These are phyloP conservation scores for Hygrophila difformis DNA, from an alignment of 257 asterid species.

Conservation along the genomic window DNA sequence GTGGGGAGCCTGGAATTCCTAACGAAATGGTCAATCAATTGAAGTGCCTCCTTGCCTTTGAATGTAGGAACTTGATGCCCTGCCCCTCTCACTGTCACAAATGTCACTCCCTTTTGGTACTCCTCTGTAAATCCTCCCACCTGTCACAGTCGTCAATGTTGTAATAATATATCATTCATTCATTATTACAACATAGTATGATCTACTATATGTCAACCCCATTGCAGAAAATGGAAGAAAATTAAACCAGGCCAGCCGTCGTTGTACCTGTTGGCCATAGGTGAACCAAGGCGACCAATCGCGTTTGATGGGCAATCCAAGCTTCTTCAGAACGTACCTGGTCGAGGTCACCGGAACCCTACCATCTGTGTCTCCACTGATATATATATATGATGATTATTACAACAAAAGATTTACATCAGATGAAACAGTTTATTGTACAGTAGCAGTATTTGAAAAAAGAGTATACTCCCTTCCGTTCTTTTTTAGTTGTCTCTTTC, in stretches of 20 bases:
- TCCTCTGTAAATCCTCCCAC: neutral
- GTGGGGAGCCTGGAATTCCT: neutral
- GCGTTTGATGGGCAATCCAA: conserved; percentile 31
- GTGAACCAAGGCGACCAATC: conserved; percentile 61
- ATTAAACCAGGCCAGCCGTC: too few species aligned
- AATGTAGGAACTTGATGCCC: neutral
- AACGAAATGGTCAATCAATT: neutral
- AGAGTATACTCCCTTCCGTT: too few species aligned
- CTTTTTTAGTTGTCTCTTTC: too few species aligned
- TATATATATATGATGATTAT: too few species aligned
- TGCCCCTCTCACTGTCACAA: neutral
- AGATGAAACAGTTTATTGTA: too few species aligned
- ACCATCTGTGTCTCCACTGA: conserved; percentile 39
- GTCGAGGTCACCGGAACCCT: conserved; percentile 52
- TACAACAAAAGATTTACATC: too few species aligned
- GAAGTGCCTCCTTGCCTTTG: neutral
- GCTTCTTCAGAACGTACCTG: conserved; percentile 27
- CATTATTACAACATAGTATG: too few species aligned
- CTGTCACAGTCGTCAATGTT: too few species aligned
- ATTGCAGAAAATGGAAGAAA: too few species aligned
- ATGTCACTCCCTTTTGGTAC: neutral
- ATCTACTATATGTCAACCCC: too few species aligned
- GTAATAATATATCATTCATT: too few species aligned
- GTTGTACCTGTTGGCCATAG: conserved; percentile 5
- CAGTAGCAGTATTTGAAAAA: too few species aligned